Percentiles rank a stretch among this genome's conserved stretches.
Conservation (phyloP, 2,329 filamentous ascomycete genomes). For the Pseudogymnoascus sp. region DNA sequence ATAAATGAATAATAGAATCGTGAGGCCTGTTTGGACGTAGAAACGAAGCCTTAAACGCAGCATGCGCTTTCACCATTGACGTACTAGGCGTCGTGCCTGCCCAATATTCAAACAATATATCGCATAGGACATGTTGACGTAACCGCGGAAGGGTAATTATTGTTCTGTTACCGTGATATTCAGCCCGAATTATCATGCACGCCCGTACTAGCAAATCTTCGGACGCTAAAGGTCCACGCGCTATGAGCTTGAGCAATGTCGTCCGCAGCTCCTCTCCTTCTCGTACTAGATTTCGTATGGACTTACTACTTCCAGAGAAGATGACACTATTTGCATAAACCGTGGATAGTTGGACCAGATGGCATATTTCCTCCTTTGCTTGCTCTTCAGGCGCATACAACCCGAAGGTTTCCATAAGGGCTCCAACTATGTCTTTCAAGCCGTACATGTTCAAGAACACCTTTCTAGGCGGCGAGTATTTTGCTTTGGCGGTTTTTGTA, state of each 20-base stretch:
- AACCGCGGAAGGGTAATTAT: slow-evolving; percentile 9
- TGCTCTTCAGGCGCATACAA: neutral
- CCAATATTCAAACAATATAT: slow-evolving; percentile 19
- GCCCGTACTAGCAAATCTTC: slow-evolving; percentile 3
- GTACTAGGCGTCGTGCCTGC: slow-evolving; percentile 13
- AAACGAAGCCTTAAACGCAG: slow-evolving; percentile 13
- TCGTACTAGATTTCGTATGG: neutral
- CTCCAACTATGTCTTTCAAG: neutral
- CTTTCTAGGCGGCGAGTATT: slow-evolving; percentile 12
- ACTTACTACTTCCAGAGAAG: neutral
- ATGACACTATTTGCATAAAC: neutral
- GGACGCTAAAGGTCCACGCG: neutral
- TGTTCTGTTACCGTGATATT: neutral
- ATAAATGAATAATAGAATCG: slow-evolving; percentile 10
- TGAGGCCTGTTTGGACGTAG: neutral
- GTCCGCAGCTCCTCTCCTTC: neutral
- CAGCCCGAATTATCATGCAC: neutral
- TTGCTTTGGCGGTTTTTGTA: slow-evolving; percentile 12
- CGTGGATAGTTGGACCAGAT: neutral
- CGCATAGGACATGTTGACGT: neutral
- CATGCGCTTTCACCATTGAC: slow-evolving; percentile 11
- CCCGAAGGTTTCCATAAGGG: neutral
- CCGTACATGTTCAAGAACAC: neutral
- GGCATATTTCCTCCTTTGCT: neutral
- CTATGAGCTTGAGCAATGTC: slow-evolving; percentile 6